These are phyloP conservation scores for Schizophyllum commune DNA, from an alignment of 1,284 basidiomycete genomes.

Conservation along the genomic window DNA sequence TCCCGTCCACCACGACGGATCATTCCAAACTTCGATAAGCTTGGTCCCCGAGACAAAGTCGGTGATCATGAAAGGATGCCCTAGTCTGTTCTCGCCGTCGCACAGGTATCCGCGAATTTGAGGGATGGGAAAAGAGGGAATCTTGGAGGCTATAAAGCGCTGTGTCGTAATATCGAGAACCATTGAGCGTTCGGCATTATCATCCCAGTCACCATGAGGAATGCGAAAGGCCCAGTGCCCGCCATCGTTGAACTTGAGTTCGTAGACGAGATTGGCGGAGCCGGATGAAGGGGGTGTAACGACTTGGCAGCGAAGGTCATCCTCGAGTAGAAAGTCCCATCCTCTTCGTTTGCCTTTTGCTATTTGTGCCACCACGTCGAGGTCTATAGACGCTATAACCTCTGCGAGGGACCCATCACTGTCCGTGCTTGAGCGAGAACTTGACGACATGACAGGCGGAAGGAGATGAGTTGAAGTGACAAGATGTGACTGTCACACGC, in stretches of 20 bases:
- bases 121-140: slow-evolving; percentile 12
- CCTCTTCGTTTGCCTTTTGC: no score
- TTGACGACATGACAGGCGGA: no score
- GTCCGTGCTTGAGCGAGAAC: no score
- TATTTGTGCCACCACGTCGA: no score
- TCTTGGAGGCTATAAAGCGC: slow-evolving; percentile 8
- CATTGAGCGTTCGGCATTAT: slow-evolving; percentile 5
- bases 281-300: background rate
- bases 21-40: slow-evolving; percentile 15
- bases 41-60: slow-evolving; percentile 13
- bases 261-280: slow-evolving; percentile 3
- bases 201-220: slow-evolving; percentile 6
- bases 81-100: slow-evolving; percentile 10
- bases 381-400: no score
- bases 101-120: slow-evolving; percentile 7
- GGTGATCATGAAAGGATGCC: slow-evolving; percentile 15
- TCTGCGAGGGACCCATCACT: no score
- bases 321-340: no score
- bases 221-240: slow-evolving; percentile 14
- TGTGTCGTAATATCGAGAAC: slow-evolving; percentile 9
- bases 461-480: no score
- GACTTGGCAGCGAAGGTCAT: background rate
- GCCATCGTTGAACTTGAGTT: slow-evolving; percentile 12
- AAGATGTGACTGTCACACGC: no score
- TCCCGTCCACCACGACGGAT: slow-evolving; percentile 13